Percentiles rank a stretch among this genome's conserved stretches.
phyloP scores from a whole-genome alignment of 164 flowering plant species.

The Kalanchoe fedtschenkoi region DNA sequence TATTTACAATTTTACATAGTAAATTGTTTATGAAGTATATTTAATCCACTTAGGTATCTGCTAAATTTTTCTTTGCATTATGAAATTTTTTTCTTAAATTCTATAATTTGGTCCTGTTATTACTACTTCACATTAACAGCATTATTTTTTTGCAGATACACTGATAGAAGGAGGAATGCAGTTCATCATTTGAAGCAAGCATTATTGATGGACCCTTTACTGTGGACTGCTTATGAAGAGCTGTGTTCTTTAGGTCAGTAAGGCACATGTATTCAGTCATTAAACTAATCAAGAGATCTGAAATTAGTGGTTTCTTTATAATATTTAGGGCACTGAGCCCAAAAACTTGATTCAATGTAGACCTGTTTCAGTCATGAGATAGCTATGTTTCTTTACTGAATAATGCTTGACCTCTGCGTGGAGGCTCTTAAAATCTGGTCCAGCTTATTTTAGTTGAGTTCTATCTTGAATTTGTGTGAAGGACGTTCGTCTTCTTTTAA shows the following conservation, averaged over 20 bases:
- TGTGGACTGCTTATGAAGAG: constrained; percentile 98
- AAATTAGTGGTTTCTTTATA: too few species aligned
- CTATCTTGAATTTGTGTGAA: neutral
- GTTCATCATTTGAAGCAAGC: constrained; percentile 86
- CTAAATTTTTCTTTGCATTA: neutral
- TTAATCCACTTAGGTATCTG: neutral
- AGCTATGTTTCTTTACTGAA: neutral
- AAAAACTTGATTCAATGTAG: neutral
- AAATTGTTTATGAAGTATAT: neutral
- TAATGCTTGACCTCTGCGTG: neutral
- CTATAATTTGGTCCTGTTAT: neutral
- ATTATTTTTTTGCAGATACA: constrained; percentile 47
- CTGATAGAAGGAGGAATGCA: constrained; percentile 82
- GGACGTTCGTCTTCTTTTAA: neutral
- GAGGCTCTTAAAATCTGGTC: neutral
- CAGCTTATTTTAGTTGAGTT: neutral
- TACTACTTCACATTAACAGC: neutral
- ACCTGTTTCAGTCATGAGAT: neutral
- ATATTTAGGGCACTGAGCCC: neutral
- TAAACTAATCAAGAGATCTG: too few species aligned
- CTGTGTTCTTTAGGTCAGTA: constrained; percentile 76
- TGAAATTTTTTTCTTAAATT: neutral
- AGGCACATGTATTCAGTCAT: too few species aligned
- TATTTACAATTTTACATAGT: too few species aligned
- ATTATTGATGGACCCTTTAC: constrained; percentile 72